Evolutionary conservation across 2,329 filamentous ascomycete genomes (phyloP).

Genomic region (Geoglossum cookeanum): DNA sequence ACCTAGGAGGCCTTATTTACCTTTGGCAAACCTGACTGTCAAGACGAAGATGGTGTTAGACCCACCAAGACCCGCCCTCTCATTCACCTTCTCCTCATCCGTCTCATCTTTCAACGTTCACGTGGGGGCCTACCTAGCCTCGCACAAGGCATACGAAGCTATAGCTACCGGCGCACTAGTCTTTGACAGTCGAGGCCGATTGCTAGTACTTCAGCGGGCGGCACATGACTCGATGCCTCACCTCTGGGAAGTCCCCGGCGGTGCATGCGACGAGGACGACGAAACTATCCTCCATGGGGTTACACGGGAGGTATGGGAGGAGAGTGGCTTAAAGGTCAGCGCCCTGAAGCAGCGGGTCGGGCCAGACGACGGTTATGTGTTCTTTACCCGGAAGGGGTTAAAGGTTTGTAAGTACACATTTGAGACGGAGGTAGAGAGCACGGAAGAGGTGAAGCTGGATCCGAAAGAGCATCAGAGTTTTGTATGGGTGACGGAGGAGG

Average conservation of each 20-base stretch:
- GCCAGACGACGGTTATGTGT: conserved; percentile 8
- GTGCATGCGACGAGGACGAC: conserved; percentile 26
- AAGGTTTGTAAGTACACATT: conserved; percentile 20
- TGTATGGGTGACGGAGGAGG: conserved; percentile 21
- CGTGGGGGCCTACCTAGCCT: not conserved
- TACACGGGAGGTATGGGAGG: conserved; percentile 31
- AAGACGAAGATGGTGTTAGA: too few species aligned
- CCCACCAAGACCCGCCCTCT: not conserved
- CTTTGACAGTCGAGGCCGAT: conserved; percentile 8
- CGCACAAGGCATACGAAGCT: not conserved
- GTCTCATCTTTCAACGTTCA: not conserved
- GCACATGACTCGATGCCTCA: conserved; percentile 26
- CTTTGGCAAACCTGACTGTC: too few species aligned
- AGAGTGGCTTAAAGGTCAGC: conserved; percentile 22
- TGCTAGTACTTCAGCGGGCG: conserved; percentile 30
- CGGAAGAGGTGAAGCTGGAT: conserved; percentile 15
- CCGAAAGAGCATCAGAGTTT: conserved; percentile 19
- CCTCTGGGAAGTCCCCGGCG: conserved; percentile 31
- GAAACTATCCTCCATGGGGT: conserved; percentile 23
- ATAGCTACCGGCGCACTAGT: not conserved
- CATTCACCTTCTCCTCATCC: not conserved
- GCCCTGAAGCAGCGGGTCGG: conserved; percentile 11
- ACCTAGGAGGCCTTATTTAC: too few species aligned
- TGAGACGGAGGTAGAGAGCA: conserved; percentile 18
- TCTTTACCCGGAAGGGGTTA: conserved; percentile 7